Percentiles rank a stretch among this genome's conserved stretches.
Conservation (phyloP, 108 stramenopile species). For the Cyclotella baltica region DNA sequence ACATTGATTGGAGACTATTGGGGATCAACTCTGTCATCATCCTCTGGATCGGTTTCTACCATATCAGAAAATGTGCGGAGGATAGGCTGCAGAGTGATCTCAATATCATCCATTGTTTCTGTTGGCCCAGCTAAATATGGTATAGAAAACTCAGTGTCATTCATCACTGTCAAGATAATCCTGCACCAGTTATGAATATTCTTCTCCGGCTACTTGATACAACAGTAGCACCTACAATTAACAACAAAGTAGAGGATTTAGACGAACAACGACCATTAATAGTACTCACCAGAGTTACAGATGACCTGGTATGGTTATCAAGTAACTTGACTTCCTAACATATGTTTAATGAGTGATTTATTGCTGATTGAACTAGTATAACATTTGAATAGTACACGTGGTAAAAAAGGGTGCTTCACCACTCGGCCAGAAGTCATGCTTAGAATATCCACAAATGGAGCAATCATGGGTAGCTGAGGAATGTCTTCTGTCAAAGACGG, state of each 20-base stretch:
- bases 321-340: no score
- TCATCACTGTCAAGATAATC: conserved; percentile 81
- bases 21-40: conserved; percentile 86
- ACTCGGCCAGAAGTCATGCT: no score
- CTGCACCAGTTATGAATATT: conserved; percentile 85
- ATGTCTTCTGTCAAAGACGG: no score
- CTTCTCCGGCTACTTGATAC: conserved; percentile 60
- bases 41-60: conserved; percentile 84
- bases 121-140: conserved; percentile 74
- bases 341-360: no score
- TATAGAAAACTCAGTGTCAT: conserved; percentile 82
- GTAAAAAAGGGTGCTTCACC: no score
- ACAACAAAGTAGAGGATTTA: no score
- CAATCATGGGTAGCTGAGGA: no score
- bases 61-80: conserved; percentile 83
- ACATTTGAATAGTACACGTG: no score
- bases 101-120: conserved; percentile 59
- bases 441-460: no score
- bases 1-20: conserved; percentile 71
- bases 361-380: no score
- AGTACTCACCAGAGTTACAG: conserved; percentile 82
- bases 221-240: conserved; percentile 57
- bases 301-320: conserved; percentile 80
- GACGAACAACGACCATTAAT: conserved; percentile 73
- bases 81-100: conserved; percentile 80